Evolutionary conservation across 1,284 basidiomycete genomes (phyloP), one percentile per base, ranked within the genome.

Genomic region (Cutaneotrichosporon daszewskae): DNA sequence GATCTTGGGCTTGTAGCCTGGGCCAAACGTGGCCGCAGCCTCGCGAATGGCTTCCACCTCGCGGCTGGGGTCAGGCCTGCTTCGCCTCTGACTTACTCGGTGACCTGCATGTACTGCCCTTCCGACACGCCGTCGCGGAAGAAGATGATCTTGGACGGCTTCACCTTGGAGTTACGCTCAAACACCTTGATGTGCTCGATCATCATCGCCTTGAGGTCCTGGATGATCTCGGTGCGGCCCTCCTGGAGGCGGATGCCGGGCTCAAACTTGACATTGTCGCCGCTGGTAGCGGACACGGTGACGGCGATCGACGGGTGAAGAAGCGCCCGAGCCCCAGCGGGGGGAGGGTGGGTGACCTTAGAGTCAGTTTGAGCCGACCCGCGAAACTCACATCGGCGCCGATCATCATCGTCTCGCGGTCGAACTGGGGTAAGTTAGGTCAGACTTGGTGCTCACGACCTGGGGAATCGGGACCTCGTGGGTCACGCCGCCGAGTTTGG

Each of bases 121-220:
- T 77, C 74, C 12, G 66, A 69, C 1, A 76, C 72, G 38, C 74
- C 75, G 48, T 75, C 74, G 36, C 74, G 69, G 64, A 73, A 73
- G 55, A 74, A 66, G 40, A 73, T 49, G 36, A 75, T 67, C 36
- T 60, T 66, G 12, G 60, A 46, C 0, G 73, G 69, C 0, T 71
- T 66, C n/a, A 48, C 48, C 34, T 60, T 65, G 40, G 55, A 61
- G 45, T 66, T 65, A 11, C 43, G 41, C 31, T 60, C 43, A 41
- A 57, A 71, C 12, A 35, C 46, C n/a, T 49, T 18, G 24, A 72
- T 45, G 31, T 68, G 64, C 9, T 40, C 37, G 27, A 46, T 34
- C 12, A 61, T 44, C 64, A 71, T 68, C 12, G 37, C 38, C 32
- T 52, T 44, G 9, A 63, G 51, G 32, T 64, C 60, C 3, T 40